Conservation (phyloP, 2,329 filamentous ascomycete genomes). For the Volutella citrinella region DNA sequence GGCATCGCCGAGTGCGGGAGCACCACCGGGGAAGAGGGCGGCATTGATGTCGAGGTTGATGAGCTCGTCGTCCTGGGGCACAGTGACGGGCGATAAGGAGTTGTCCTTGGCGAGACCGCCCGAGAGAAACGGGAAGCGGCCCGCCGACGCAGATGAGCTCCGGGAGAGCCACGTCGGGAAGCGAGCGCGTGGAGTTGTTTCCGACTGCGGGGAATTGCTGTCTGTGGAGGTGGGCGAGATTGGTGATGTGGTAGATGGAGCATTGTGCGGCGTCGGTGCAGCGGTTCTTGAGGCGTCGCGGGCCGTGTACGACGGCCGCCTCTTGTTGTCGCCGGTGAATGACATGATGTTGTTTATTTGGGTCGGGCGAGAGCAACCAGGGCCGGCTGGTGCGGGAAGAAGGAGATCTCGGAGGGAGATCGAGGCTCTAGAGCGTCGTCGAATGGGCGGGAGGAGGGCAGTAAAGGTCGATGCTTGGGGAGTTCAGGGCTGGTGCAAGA, state of each 20-base stretch:
- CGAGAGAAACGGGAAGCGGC: too few relatives aligned
- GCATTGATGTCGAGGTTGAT: conserved; percentile 53
- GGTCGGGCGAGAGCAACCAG: conserved; percentile 26
- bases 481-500: too few relatives aligned
- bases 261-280: background rate
- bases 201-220: too few relatives aligned
- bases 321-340: conserved; percentile 29
- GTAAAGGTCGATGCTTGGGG: too few relatives aligned
- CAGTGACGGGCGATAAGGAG: conserved; percentile 18
- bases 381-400: conserved; percentile 8
- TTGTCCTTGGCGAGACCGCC: conserved; percentile 39
- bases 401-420: too few relatives aligned
- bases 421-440: conserved; percentile 16
- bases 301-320: too few relatives aligned
- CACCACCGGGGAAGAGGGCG: conserved; percentile 48
- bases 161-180: conserved; percentile 23
- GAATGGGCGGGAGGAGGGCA: too few relatives aligned
- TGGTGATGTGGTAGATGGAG: conserved; percentile 5
- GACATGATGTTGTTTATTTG: too few relatives aligned
- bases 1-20: conserved; percentile 42
- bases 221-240: conserved; percentile 15
- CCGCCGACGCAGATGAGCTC: conserved; percentile 7
- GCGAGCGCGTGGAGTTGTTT: too few relatives aligned
- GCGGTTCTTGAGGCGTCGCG: conserved; percentile 4
- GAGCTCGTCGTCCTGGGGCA: conserved; percentile 48